Evolutionary conservation across 345 rosid species (phyloP).

Genomic region (Nephelium lappaceum): DNA sequence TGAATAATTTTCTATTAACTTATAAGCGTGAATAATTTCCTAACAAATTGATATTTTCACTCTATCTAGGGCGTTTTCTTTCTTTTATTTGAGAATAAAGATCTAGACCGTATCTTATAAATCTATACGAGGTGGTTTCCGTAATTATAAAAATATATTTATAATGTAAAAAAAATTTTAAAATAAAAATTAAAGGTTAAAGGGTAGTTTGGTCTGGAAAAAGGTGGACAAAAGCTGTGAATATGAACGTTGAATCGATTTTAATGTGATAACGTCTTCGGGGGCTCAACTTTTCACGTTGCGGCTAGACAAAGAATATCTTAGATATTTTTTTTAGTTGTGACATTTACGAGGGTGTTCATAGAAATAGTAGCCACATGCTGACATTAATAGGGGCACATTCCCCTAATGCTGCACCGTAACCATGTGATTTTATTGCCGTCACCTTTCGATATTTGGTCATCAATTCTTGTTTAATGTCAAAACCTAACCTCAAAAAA

Average conservation of each 20-base stretch:
- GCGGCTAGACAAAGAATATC: constrained; percentile 8
- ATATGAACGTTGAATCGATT: constrained; percentile 14
- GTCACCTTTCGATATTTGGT: neutral
- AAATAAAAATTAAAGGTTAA: neutral
- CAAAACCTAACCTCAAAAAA: neutral
- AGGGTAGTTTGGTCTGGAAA: constrained; percentile 5
- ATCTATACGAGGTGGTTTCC: too few species aligned
- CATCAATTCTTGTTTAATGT: neutral
- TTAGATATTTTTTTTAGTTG: neutral
- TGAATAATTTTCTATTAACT: too few species aligned
- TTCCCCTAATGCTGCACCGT: neutral
- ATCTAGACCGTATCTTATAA: too few species aligned
- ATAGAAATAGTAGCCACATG: neutral
- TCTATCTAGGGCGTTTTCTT: too few species aligned
- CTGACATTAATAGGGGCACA: neutral
- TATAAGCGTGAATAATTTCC: too few species aligned
- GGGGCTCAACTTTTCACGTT: neutral
- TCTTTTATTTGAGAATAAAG: too few species aligned
- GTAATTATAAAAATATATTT: too few species aligned
- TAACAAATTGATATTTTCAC: too few species aligned
- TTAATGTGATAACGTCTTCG: too few species aligned
- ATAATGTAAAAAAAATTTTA: too few species aligned
- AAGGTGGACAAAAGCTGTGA: neutral
- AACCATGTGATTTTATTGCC: neutral
- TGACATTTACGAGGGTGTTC: neutral